Conservation (phyloP, 2,329 filamentous ascomycete genomes). For the Aspergillus fructus region DNA sequence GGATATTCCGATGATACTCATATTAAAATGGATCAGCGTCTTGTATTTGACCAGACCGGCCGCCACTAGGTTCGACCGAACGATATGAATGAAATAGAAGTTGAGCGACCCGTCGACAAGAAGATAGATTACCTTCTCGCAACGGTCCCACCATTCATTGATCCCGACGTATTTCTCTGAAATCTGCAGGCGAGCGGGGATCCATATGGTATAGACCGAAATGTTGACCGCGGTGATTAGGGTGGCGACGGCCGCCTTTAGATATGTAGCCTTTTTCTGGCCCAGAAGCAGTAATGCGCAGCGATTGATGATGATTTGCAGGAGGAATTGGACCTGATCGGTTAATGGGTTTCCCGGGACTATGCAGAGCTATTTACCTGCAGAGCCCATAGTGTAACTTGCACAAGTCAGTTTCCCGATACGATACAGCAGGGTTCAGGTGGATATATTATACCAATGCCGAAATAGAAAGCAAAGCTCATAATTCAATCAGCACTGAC, state of each 20-base stretch:
- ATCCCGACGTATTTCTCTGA: neutral
- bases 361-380: neutral
- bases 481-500: neutral
- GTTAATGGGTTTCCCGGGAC: neutral
- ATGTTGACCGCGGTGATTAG: neutral
- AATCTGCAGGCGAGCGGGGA: neutral
- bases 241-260: neutral
- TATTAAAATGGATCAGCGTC: neutral
- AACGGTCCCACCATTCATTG: neutral
- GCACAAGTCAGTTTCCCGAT: neutral
- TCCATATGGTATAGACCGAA: neutral
- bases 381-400: neutral
- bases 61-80: neutral
- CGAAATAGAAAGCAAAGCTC: neutral
- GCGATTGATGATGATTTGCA: neutral
- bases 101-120: neutral
- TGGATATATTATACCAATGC: neutral
- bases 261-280: neutral
- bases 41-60: neutral
- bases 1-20: neutral
- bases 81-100: neutral
- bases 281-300: neutral
- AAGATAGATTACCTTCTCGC: neutral
- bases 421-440: neutral
- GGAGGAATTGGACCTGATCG: neutral